Percentiles rank a stretch among this genome's conserved stretches.
Evolutionary conservation across 345 rosid species (phyloP).

Genomic region (Brassica incana): DNA sequence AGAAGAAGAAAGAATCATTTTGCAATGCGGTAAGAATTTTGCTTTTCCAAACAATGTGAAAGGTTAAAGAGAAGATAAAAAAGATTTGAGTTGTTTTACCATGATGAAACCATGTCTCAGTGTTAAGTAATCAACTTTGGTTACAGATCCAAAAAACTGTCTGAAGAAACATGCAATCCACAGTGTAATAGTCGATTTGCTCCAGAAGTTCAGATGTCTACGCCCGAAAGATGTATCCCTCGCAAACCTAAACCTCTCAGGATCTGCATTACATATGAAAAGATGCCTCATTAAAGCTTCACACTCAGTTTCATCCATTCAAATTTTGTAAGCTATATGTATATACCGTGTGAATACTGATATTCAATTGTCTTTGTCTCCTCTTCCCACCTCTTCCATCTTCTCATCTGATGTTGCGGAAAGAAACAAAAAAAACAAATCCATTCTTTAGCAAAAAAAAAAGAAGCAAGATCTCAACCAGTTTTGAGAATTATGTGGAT

Average conservation of each 20-base stretch:
- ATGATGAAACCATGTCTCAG: conserved; percentile 87
- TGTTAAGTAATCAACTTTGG: conserved; percentile 87
- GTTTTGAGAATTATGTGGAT: not conserved
- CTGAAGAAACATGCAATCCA: conserved; percentile 95
- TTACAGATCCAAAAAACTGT: conserved; percentile 81
- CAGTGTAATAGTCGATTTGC: conserved; percentile 49
- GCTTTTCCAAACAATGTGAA: not conserved
- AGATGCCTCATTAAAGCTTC: not conserved
- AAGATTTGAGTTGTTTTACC: conserved; percentile 39
- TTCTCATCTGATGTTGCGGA: conserved; percentile 59
- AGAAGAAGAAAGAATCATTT: conserved; percentile 6
- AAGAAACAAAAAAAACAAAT: too few species aligned
- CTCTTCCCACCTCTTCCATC: conserved; percentile 87
- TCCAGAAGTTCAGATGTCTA: conserved; percentile 77
- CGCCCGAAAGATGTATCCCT: conserved; percentile 95
- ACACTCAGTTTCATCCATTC: not conserved
- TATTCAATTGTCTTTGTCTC: conserved; percentile 85
- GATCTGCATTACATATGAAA: conserved; percentile 51
- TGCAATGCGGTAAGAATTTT: not conserved
- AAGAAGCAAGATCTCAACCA: not conserved
- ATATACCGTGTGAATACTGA: conserved; percentile 67
- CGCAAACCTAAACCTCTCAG: conserved; percentile 90
- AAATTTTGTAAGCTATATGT: not conserved
- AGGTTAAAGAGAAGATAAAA: not conserved
- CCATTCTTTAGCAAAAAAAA: conserved; percentile 1